Percentiles rank a stretch among this genome's conserved stretches.
phyloP scores from a whole-genome alignment of 2,329 filamentous ascomycete genomes.

The Fulvia fulva region DNA sequence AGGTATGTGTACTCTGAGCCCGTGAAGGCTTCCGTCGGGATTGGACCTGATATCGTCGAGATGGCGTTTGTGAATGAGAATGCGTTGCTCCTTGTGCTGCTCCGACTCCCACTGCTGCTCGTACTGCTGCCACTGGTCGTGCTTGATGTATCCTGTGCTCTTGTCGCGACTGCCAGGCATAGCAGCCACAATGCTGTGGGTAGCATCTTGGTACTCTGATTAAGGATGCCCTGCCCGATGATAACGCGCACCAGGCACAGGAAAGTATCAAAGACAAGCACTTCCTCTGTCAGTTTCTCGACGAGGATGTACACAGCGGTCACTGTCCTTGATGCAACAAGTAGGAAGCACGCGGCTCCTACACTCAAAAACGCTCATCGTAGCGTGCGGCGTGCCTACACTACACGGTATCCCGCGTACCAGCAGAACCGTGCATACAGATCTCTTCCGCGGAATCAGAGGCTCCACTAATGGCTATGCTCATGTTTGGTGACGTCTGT shows the following conservation, averaged over 20 bases:
- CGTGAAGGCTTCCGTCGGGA: conserved; percentile 23
- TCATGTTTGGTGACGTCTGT: background rate
- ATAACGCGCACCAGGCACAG: background rate
- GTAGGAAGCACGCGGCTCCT: background rate
- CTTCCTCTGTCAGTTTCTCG: background rate
- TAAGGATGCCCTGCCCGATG: background rate
- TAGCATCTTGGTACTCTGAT: conserved; percentile 24
- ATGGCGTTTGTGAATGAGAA: conserved; percentile 25
- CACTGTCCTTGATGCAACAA: background rate
- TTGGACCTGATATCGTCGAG: conserved; percentile 21
- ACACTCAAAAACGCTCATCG: background rate
- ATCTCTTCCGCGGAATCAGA: background rate
- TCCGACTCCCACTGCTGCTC: background rate
- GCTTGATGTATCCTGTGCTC: conserved; percentile 22
- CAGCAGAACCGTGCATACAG: background rate
- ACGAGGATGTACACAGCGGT: background rate
- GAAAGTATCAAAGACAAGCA: background rate
- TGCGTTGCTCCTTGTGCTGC: background rate
- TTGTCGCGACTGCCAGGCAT: conserved; percentile 32
- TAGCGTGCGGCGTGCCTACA: no score
- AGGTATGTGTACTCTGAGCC: conserved; percentile 30
- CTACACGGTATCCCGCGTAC: background rate
- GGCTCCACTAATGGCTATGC: background rate
- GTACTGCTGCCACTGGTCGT: background rate
- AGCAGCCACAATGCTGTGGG: conserved; percentile 29